Conservation (phyloP, 1,139 yeast species). For the Komagataea norvegica region DNA sequence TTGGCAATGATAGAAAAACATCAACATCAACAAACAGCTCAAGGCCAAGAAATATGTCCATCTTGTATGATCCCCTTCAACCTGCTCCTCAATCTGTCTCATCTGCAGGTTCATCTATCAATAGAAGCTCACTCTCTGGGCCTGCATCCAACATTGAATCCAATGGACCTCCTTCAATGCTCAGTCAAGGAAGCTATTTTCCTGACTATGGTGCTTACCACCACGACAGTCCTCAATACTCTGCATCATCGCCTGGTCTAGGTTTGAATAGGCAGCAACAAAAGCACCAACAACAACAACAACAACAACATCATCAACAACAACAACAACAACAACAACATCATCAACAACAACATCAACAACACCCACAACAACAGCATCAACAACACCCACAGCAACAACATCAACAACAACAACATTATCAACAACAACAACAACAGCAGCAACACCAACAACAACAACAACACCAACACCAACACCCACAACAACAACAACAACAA, state of each 20-base stretch:
- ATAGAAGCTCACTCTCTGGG: slow-evolving; percentile 14
- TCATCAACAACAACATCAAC: slow-evolving; percentile 7
- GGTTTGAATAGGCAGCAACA: too few species aligned
- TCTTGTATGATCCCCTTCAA: slow-evolving; percentile 33
- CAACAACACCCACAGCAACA: slow-evolving; percentile 26
- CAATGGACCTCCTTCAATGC: slow-evolving; percentile 13
- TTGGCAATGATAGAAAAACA: slow-evolving; percentile 25
- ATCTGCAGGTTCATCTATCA: slow-evolving; percentile 10
- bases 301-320: slow-evolving; percentile 14
- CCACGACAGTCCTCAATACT: slow-evolving; percentile 1
- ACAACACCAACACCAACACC: slow-evolving; percentile 8
- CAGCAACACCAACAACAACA: slow-evolving; percentile 7
- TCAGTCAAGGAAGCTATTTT: slow-evolving; percentile 15
- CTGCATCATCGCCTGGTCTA: slow-evolving; percentile 1
- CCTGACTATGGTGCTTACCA: slow-evolving; percentile 17
- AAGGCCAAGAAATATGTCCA: slow-evolving; percentile 31
- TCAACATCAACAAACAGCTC: slow-evolving; percentile 24
- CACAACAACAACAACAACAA: background rate
- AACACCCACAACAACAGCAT: slow-evolving; percentile 3
- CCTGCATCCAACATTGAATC: slow-evolving; percentile 17
- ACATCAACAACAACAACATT: slow-evolving; percentile 25
- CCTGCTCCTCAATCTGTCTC: slow-evolving; percentile 23
- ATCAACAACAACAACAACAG: background rate
- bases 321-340: background rate
- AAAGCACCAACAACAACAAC: slow-evolving; percentile 9